Conservation (phyloP, 1,284 basidiomycete genomes). For the Sanghuangporus weigelae region DNA sequence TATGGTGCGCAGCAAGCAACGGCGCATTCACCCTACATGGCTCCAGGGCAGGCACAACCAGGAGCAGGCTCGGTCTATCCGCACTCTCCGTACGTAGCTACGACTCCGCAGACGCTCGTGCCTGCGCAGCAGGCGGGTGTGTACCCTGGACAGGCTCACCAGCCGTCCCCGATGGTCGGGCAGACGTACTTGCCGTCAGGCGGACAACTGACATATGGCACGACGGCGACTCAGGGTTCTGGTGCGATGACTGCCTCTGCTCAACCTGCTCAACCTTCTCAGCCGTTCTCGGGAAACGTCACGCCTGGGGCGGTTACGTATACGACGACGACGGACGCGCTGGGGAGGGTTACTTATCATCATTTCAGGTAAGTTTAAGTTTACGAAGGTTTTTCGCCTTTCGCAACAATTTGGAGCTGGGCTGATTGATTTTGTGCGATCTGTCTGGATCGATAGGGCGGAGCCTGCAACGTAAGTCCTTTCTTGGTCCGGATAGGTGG, state of each 20-base stretch:
- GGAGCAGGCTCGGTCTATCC: neutral
- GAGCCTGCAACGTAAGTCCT: constrained; percentile 12
- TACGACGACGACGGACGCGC: constrained; percentile 16
- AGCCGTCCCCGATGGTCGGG: neutral
- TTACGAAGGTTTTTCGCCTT: neutral
- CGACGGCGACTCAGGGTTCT: neutral
- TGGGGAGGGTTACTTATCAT: constrained; percentile 18
- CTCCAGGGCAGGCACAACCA: neutral
- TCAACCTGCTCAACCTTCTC: neutral
- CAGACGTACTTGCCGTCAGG: constrained; percentile 2
- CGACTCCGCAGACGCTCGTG: neutral
- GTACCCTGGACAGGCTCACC: neutral
- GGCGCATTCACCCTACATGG: neutral
- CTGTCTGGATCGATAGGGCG: constrained; percentile 1
- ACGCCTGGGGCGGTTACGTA: constrained; percentile 15
- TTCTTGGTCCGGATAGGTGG: neutral
- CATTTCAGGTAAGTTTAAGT: constrained; percentile 13
- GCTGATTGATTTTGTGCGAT: neutral
- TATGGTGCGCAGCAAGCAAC: neutral
- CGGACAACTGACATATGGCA: constrained; percentile 8
- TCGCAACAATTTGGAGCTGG: neutral
- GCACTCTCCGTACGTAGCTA: constrained; percentile 7
- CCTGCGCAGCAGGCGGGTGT: neutral
- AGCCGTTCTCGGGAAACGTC: constrained; percentile 15
- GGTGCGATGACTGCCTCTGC: neutral